phyloP scores from a whole-genome alignment of 805 yeast genomes.

The Candida boidinii region DNA sequence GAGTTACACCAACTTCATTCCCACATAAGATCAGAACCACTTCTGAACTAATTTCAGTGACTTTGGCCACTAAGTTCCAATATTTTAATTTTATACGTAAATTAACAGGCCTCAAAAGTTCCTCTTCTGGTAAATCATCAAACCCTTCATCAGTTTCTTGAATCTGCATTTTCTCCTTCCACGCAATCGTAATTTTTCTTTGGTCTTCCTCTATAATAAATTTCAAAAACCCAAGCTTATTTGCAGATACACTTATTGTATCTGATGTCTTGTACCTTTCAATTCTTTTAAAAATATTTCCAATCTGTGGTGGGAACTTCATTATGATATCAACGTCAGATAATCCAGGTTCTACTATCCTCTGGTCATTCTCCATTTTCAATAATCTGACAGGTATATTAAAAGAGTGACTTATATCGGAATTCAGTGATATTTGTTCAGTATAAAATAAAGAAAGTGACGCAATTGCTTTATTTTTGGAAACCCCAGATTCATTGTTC shows the following conservation, averaged over 20 bases:
- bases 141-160: conserved; percentile 18
- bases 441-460: conserved; percentile 48
- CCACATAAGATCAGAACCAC: conserved; percentile 52
- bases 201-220: conserved; percentile 49
- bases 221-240: conserved; percentile 39
- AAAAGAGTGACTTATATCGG: conserved; percentile 53
- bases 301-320: conserved; percentile 40
- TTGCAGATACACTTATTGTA: conserved; percentile 39
- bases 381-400: conserved; percentile 64
- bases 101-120: conserved; percentile 26
- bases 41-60: conserved; percentile 54
- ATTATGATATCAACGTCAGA: conserved; percentile 47
- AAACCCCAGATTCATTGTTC: conserved; percentile 3
- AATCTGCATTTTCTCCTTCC: conserved; percentile 48
- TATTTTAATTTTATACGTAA: conserved; percentile 49
- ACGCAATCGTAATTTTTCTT: conserved; percentile 43
- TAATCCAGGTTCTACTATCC: conserved; percentile 56
- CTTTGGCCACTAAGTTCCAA: conserved; percentile 58
- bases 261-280: conserved; percentile 58
- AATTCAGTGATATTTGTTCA: conserved; percentile 31
- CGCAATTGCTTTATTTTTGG: conserved; percentile 30
- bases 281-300: conserved; percentile 46
- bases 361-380: conserved; percentile 42
- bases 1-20: conserved; percentile 52
- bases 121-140: conserved; percentile 3